Base-by-base conservation (phyloP, 495 filamentous ascomycete species). In the Lichina pygmaea region DNA sequence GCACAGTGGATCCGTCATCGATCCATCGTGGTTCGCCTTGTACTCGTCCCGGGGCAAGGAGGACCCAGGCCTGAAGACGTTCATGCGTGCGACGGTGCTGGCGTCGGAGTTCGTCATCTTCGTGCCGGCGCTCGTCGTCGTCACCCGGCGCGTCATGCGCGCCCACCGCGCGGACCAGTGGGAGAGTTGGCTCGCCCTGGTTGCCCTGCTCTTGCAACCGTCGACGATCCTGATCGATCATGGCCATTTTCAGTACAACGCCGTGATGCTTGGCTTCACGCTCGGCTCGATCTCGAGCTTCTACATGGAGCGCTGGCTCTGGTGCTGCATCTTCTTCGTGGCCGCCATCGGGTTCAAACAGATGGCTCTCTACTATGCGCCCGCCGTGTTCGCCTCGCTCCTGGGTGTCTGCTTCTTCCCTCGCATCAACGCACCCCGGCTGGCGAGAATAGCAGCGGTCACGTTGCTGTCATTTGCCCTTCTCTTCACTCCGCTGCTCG, bases 191-290 rank as follows among this genome's bases (percentile, higher is more conserved):
- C 75, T 93, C 49, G 86, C 89, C 1, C 71, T 95, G 8, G 76
- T 77, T 16, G 89, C 86, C 0, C 76, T 95, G 44, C 66, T 97
- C 31, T 77, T 97, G 69, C 91, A 97, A 53, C 89, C 89, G 6
- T 77, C 72, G 2, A 83, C 79, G 6, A 89, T 94, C 45, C 69
- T 97, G 10, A 80, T 95, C 52, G 89, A 97, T 52, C 86, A 95
- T 54, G 81, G 82, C n/a, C 89, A 97, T 60, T 97, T 97, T 58
- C 89, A 97, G 61, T 97, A 92, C 57, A 97, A 97, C 58, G 89
- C 84, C 0, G 85, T 95, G 44, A 97, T 97, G 89, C 73, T 95
- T 6, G 89, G 91, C 0, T 70, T 94, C 33, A 66, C 85, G 7
- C 60, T 86, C 33, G 85, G 84, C 0, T 82, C 77, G 53, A 72